Conservation (phyloP, 306 rosid species). For the Canavalia ensiformis region DNA sequence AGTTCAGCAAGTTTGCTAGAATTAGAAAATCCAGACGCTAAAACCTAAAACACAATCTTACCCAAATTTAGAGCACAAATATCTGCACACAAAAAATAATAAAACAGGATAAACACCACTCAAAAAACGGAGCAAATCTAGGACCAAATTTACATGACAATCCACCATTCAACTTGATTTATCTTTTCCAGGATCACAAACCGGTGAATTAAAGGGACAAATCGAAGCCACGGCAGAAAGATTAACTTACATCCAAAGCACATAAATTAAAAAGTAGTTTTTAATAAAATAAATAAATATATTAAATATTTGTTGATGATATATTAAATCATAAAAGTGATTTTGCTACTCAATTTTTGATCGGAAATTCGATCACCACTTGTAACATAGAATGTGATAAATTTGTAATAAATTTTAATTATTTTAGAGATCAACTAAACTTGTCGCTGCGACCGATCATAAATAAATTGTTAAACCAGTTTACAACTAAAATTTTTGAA, state of each 20-base stretch:
- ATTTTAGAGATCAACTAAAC: no score
- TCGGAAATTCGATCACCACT: no score
- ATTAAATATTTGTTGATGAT: neutral
- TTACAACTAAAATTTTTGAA: no score
- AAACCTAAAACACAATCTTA: neutral
- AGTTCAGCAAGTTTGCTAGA: conserved; percentile 27
- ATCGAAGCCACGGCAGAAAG: neutral
- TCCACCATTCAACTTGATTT: neutral
- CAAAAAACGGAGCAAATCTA: conserved; percentile 41
- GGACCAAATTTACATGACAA: neutral
- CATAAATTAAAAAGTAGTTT: neutral
- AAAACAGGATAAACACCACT: neutral
- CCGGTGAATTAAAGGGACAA: neutral
- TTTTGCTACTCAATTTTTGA: conserved; percentile 60
- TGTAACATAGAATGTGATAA: no score
- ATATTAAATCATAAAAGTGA: conserved; percentile 93
- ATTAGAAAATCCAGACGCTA: conserved; percentile 16
- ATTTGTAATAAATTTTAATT: no score
- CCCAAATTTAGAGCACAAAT: conserved; percentile 50
- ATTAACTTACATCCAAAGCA: neutral
- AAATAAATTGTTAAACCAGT: no score
- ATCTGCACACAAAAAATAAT: neutral
- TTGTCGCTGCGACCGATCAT: no score
- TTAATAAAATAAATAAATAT: neutral
- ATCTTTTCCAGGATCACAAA: conserved; percentile 17